These are phyloP conservation scores for Aspergillus pseudoviridinutans DNA, from an alignment of 2,329 filamentous ascomycete genomes.

Conservation along the genomic window DNA sequence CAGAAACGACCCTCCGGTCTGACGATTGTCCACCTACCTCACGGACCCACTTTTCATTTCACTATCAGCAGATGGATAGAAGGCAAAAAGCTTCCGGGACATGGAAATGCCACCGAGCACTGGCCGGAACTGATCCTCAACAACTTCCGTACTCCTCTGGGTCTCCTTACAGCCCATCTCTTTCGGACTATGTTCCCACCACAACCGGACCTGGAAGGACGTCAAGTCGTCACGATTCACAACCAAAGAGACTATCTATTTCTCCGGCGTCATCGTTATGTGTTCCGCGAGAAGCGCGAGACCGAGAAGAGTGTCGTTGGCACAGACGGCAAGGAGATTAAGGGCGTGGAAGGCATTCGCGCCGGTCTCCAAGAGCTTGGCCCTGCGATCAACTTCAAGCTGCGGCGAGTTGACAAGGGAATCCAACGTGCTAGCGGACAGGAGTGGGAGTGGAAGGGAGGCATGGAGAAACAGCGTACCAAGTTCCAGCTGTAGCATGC, in stretches of 20 bases:
- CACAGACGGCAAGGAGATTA: conserved; percentile 75
- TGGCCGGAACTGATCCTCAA: conserved; percentile 88
- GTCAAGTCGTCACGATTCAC: conserved; percentile 88
- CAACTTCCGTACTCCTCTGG: conserved; percentile 90
- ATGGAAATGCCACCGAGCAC: conserved; percentile 85
- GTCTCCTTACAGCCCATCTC: conserved; percentile 78
- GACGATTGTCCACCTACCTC: conserved; percentile 77
- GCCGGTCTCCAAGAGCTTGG: conserved; percentile 89
- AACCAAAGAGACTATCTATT: conserved; percentile 98
- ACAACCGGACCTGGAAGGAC: conserved; percentile 75
- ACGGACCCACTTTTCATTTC: conserved; percentile 90
- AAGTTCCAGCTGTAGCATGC: conserved; percentile 74
- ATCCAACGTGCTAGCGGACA: conserved; percentile 72
- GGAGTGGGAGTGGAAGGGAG: conserved; percentile 95
- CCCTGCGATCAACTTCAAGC: conserved; percentile 77
- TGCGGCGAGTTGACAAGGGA: conserved; percentile 86
- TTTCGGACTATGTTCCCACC: conserved; percentile 78
- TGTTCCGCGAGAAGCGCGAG: conserved; percentile 82
- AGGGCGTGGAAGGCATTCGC: conserved; percentile 79
- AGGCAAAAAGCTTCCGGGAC: conserved; percentile 79
- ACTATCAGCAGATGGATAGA: conserved; percentile 86
- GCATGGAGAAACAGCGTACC: conserved; percentile 90
- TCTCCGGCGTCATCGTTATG: conserved; percentile 81
- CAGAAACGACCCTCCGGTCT: conserved; percentile 78
- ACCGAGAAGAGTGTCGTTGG: conserved; percentile 84